phyloP scores from a whole-genome alignment of 257 asterid genomes.

The Solanum neorickii region DNA sequence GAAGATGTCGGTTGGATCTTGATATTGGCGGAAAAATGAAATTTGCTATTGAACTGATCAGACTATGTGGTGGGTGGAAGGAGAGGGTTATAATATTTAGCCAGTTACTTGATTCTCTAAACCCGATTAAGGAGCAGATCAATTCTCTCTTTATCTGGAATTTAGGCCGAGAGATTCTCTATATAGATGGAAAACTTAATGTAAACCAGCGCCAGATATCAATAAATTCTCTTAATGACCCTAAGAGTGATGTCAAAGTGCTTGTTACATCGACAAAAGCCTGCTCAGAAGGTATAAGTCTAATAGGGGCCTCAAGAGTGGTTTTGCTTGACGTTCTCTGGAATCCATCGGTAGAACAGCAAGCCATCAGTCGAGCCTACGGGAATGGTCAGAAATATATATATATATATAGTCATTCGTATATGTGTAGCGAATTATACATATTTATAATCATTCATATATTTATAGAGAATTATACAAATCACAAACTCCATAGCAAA shows the following conservation, averaged over 20 bases:
- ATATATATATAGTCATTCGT: no score
- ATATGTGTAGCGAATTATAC: no score
- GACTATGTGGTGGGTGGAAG: neutral
- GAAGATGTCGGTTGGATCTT: neutral
- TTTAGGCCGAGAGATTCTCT: neutral
- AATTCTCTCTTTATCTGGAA: neutral
- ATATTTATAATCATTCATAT: no score
- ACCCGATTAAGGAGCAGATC: neutral
- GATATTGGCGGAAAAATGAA: neutral
- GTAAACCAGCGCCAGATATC: constrained; percentile 27
- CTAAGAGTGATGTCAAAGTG: constrained; percentile 30
- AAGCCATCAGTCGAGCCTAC: constrained; percentile 71
- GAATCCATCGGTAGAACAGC: constrained; percentile 65
- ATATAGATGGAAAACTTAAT: constrained; percentile 31
- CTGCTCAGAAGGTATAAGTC: constrained; percentile 64
- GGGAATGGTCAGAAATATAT: neutral
- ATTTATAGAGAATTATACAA: no score
- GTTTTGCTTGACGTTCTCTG: constrained; percentile 68
- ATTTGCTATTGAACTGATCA: neutral
- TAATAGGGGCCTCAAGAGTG: constrained; percentile 79
- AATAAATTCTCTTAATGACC: constrained; percentile 37
- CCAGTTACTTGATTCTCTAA: neutral
- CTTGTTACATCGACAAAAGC: constrained; percentile 57
- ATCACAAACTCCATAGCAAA: no score
- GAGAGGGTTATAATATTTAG: neutral